Evolutionary conservation across 2,329 filamentous ascomycete genomes (phyloP), one percentile per base, ranked within the genome.

Genomic region (Xylariaceae sp.): DNA sequence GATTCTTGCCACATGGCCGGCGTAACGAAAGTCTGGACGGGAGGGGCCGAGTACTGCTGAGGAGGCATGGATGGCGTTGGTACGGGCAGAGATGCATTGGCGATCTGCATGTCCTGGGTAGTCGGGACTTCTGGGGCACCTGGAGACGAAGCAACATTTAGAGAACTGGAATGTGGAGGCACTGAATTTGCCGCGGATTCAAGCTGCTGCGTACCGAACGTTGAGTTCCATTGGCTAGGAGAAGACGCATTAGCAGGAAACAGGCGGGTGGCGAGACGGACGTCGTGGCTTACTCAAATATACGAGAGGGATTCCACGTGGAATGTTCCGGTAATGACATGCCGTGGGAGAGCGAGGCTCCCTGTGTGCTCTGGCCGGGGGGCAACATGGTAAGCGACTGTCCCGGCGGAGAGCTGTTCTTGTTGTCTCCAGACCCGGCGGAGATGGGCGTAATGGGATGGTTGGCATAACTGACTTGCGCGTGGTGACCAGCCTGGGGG

Each of bases 171-270:
- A 51, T 68, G 65, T 46, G 65, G 56, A 47, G 58, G 59, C 49
- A 63, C 55, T 39, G 64, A 57, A 37, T 53, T 52, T 41, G 58
- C 56, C 42, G 61, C 58, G 43, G 64, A 52, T 50, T 68, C 64
- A 49, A 61, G 59, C 46, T 65, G 61, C 39, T 76, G 77, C 59
- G 80, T 84, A 68, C 87, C 85, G 65, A 95, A 96, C 45, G 90
- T 89, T 53, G 83, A 80, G 60, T 94, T 89, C 89, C 90, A 96
- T 68, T 94, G 87, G 59, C 89, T 94, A 51, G 42, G 46, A n/a
- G 27, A 5, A 60, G 49, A 34, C 32, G 28, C 22, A 35, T 49
- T 30, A 30, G 28, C 16, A 30, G 17, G 8, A 12, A 23, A 12
- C 21, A 8, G 8, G 8, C 8, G 21, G 12, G 8, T 23, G 21